Evolutionary conservation across 805 yeast genomes (phyloP).

Genomic region (Suhomyces faveliae): DNA sequence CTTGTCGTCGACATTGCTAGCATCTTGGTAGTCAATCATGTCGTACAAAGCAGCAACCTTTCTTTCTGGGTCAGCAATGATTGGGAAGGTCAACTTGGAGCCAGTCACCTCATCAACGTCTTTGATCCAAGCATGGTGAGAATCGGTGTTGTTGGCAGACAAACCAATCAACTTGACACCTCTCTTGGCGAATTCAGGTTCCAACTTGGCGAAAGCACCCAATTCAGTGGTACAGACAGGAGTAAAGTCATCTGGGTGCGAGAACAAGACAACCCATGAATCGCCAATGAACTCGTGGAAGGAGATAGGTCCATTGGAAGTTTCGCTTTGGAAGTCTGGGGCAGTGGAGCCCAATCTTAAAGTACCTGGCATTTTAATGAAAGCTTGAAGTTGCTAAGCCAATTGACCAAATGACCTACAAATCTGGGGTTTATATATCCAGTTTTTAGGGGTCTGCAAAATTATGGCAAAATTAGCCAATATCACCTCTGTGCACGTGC

Average conservation of each 20-base stretch:
- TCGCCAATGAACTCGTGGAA: constrained; percentile 87
- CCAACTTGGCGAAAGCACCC: constrained; percentile 88
- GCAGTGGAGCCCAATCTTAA: constrained; percentile 78
- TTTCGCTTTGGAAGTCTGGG: constrained; percentile 82
- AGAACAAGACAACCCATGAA: constrained; percentile 84
- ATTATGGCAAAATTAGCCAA: constrained; percentile 1
- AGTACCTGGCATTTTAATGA: constrained; percentile 12
- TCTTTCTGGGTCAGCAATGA: constrained; percentile 83
- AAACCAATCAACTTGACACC: constrained; percentile 85
- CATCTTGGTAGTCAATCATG: constrained; percentile 85
- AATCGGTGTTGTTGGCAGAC: constrained; percentile 78
- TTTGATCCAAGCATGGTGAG: constrained; percentile 83
- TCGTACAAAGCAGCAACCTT: constrained; percentile 82
- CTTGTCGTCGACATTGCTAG: constrained; percentile 62
- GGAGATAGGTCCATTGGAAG: constrained; percentile 79
- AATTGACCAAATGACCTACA: neutral
- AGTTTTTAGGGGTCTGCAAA: neutral
- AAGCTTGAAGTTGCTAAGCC: neutral
- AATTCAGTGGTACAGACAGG: constrained; percentile 96
- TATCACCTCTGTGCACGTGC: constrained; percentile 2
- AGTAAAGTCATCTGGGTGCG: constrained; percentile 96
- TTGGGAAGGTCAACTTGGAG: constrained; percentile 78
- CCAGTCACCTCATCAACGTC: constrained; percentile 88
- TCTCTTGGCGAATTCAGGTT: constrained; percentile 85
- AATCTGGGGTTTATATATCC: constrained; percentile 2